A percentile compares a stretch with the other conserved stretches of the same genome.
Evolutionary conservation across 2,329 filamentous ascomycete genomes (phyloP).

Genomic region (Elsinoe arachidis): DNA sequence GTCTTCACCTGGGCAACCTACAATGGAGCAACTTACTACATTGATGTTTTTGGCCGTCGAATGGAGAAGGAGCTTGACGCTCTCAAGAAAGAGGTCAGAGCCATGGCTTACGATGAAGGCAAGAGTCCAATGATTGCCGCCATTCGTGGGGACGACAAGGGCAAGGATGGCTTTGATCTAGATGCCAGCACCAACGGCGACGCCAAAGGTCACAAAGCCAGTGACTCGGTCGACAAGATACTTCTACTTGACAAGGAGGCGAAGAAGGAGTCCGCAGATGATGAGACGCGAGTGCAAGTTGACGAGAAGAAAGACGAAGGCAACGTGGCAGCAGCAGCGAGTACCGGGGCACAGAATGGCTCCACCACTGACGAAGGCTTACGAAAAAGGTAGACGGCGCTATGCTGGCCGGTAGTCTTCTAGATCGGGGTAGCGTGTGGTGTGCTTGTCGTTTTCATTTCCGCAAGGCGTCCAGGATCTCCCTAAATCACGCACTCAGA

Average conservation of each 20-base stretch:
- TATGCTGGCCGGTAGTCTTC: neutral
- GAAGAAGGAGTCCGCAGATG: neutral
- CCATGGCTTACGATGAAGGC: slow-evolving; percentile 58
- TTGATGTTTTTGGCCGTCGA: slow-evolving; percentile 91
- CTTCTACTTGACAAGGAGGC: slow-evolving; percentile 40
- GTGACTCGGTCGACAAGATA: slow-evolving; percentile 44
- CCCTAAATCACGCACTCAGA: neutral
- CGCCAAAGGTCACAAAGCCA: slow-evolving; percentile 13
- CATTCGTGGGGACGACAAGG: slow-evolving; percentile 6
- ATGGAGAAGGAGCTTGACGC: slow-evolving; percentile 95
- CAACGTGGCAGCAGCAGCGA: neutral
- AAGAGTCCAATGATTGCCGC: slow-evolving; percentile 12
- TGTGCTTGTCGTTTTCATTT: neutral
- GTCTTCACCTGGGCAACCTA: slow-evolving; percentile 96
- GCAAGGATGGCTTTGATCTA: slow-evolving; percentile 11
- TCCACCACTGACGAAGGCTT: neutral
- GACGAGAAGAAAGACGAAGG: slow-evolving; percentile 9
- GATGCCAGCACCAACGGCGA: neutral
- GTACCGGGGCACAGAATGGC: neutral
- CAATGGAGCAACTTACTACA: slow-evolving; percentile 96
- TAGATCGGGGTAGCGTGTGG: neutral
- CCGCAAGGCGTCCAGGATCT: slow-evolving; percentile 5
- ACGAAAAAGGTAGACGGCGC: slow-evolving; percentile 8
- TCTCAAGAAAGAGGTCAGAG: slow-evolving; percentile 78
- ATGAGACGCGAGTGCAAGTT: neutral